These are phyloP conservation scores for Geotrichum fermentans DNA, from an alignment of 1,139 yeast genomes.

Conservation along the genomic window DNA sequence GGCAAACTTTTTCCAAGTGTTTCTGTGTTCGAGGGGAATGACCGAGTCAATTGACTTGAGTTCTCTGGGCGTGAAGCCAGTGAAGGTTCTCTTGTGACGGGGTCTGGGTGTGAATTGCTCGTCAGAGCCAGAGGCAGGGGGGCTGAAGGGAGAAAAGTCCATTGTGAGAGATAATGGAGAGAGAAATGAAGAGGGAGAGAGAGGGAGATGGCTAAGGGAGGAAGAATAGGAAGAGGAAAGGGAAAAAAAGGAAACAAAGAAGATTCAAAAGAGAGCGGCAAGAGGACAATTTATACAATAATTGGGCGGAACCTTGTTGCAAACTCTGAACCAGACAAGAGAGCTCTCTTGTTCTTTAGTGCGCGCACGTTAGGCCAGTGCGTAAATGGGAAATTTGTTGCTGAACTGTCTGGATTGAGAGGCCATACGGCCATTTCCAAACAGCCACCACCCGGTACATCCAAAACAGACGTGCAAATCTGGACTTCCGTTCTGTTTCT, in stretches of 20 bases:
- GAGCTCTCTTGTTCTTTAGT: too few species aligned
- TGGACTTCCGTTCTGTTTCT: too few species aligned
- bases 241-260: background rate
- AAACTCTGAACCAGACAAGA: too few species aligned
- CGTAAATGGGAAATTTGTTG: too few species aligned
- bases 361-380: too few species aligned
- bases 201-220: background rate
- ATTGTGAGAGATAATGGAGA: background rate
- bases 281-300: too few species aligned
- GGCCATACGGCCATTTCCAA: too few species aligned
- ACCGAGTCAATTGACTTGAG: constrained; percentile 75
- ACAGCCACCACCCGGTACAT: too few species aligned
- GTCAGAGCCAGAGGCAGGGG: constrained; percentile 12
- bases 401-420: too few species aligned
- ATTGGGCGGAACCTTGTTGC: too few species aligned
- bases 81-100: constrained; percentile 56
- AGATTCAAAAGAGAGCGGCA: too few species aligned
- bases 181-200: background rate
- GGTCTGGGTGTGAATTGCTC: constrained; percentile 18
- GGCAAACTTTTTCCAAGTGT: constrained; percentile 67
- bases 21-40: constrained; percentile 74
- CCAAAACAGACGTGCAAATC: too few species aligned
- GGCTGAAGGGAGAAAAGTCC: constrained; percentile 15
- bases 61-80: constrained; percentile 89
- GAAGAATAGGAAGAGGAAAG: background rate